These are phyloP conservation scores for Cryptosporidium sp. DNA, from an alignment of 169 alveolate species.

Conservation along the genomic window DNA sequence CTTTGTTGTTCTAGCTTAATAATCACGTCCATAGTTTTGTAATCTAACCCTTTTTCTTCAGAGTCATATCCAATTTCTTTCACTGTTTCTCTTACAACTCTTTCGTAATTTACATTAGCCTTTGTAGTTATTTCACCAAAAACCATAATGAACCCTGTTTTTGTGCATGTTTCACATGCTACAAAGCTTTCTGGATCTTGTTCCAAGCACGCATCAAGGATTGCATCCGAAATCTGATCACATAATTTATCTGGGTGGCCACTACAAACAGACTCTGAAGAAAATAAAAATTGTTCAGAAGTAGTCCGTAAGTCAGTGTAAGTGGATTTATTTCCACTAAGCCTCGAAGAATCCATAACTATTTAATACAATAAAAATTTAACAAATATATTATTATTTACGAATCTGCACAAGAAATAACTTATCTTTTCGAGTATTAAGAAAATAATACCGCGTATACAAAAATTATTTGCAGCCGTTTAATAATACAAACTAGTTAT, in stretches of 20 bases:
- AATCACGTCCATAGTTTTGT: slow-evolving; percentile 93
- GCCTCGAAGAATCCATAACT: neutral
- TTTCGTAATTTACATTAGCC: slow-evolving; percentile 92
- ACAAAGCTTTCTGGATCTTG: slow-evolving; percentile 93
- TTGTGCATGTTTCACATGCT: slow-evolving; percentile 97
- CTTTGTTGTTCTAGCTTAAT: slow-evolving; percentile 94
- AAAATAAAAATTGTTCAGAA: slow-evolving; percentile 89
- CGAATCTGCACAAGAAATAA: neutral
- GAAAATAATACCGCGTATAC: neutral
- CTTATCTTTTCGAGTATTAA: neutral
- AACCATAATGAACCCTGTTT: slow-evolving; percentile 94
- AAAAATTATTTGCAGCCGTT: neutral
- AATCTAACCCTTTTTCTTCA: slow-evolving; percentile 93
- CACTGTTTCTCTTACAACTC: slow-evolving; percentile 94
- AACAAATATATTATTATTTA: neutral
- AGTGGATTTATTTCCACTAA: neutral
- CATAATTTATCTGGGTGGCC: slow-evolving; percentile 99
- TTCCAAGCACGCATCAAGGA: slow-evolving; percentile 98
- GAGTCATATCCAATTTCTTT: slow-evolving; percentile 93
- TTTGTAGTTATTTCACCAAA: slow-evolving; percentile 97
- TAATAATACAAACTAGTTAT: neutral
- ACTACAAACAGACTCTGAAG: slow-evolving; percentile 98
- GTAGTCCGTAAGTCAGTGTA: neutral
- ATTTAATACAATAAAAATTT: neutral
- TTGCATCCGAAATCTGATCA: slow-evolving; percentile 99